Percentiles rank a stretch among this genome's conserved stretches.
phyloP scores from a whole-genome alignment of 176 grass and related monocot species.

The Puya raimondii region DNA sequence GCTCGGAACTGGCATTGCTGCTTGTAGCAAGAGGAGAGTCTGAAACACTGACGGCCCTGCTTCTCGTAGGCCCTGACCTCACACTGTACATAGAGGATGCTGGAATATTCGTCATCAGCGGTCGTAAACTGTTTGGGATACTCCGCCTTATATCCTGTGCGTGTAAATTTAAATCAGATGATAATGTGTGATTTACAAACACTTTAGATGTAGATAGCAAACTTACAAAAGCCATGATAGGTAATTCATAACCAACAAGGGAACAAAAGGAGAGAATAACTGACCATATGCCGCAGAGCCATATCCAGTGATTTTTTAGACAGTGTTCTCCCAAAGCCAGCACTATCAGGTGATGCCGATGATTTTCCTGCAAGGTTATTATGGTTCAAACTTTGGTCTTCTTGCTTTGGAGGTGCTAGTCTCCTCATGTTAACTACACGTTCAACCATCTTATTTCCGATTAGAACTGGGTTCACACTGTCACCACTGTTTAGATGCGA shows the following conservation, averaged over 20 bases:
- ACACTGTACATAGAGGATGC: conserved; percentile 84
- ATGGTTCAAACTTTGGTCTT: conserved; percentile 51
- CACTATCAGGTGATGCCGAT: conserved; percentile 67
- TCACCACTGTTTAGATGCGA: conserved; percentile 43
- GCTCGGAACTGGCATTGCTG: conserved; percentile 90
- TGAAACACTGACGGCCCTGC: conserved; percentile 46
- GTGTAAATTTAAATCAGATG: not conserved
- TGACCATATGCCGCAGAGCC: conserved; percentile 97
- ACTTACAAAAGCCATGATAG: not conserved
- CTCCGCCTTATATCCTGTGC: conserved; percentile 84
- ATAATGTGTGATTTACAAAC: not conserved
- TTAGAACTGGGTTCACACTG: conserved; percentile 65
- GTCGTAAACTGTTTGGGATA: conserved; percentile 77
- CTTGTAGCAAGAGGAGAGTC: conserved; percentile 88
- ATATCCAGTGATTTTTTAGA: conserved; percentile 98
- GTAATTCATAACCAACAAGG: not conserved
- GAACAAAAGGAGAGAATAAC: not conserved
- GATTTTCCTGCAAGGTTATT: conserved; percentile 51
- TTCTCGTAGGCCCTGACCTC: conserved; percentile 59
- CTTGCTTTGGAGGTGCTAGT: conserved; percentile 71
- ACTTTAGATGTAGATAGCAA: not conserved
- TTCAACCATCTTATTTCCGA: conserved; percentile 97
- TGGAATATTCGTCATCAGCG: conserved; percentile 81
- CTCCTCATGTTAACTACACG: conserved; percentile 92
- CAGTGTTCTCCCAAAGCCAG: conserved; percentile 72